Evolutionary conservation across 2,329 filamentous ascomycete species (phyloP), one percentile per base, ranked within the genome.

Genomic region (Penicillium sp.): DNA sequence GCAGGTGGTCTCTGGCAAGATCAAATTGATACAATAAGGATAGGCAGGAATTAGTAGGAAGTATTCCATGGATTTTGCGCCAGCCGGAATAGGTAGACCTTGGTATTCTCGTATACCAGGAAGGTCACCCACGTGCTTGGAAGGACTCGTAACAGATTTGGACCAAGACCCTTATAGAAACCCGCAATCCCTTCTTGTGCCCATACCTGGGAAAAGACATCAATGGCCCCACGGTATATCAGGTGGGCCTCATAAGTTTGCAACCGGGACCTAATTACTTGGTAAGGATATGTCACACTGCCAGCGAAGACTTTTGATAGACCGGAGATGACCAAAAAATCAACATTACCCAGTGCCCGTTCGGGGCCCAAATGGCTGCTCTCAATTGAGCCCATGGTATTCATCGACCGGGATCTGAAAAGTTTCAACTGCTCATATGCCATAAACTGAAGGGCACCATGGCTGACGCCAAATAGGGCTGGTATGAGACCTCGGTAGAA

Each of bases 41-140:
- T 15, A 7, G 23, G 7, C 4, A 25, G 16, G 16, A n/a, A 52
- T 46, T 9, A 53, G 39, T 21, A 27, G 19, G 36, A 31, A 41
- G 9, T 23, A 33, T 43, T 31, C 25, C 10, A 38, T 29, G 50
- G 10, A 29, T 29, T 25, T 41, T 33, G 19, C 16, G 57, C 31
- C 19, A 80, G 76, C 79, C 45, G 68, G 68, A 25, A 84, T 79
- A 95, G 72, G 71, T 90, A 87, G 64, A 84, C 86, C 76, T 89
- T 92, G 58, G 89, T 87, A 74, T 97, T 97, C 79, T 99, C 94
- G 76, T 97, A 97, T 25, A 97, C 92, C 67, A 99, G 76, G 72
- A 99, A 97, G 1, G 93, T 97, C 53, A 97, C 91, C 84, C 94
- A 96, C 4, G 94, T 97, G 33, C 92, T 92, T 4, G 94, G 94